phyloP scores from a whole-genome alignment of 1,284 basidiomycete species.

The Phellinidium pouzarii region DNA sequence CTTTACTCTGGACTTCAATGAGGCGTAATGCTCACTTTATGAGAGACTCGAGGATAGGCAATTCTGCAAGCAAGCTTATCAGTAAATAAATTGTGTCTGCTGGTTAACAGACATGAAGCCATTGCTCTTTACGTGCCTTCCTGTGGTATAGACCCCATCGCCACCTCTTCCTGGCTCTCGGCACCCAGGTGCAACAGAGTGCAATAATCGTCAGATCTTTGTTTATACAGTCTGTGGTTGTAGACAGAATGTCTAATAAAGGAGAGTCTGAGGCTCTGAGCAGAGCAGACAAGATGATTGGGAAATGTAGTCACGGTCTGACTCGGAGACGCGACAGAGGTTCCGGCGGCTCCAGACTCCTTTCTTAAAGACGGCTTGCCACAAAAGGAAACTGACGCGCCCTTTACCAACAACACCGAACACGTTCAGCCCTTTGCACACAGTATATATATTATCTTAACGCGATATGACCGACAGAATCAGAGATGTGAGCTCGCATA shows the following conservation, averaged over 20 bases:
- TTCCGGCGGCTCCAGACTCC: neutral
- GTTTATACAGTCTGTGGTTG: neutral
- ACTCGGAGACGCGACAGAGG: neutral
- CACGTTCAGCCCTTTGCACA: neutral
- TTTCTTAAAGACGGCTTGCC: neutral
- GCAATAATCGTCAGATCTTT: constrained; percentile 32
- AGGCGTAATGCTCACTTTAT: constrained; percentile 73
- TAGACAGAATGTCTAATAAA: neutral
- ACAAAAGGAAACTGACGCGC: constrained; percentile 4
- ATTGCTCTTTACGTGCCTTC: constrained; percentile 46
- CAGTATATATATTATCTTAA: neutral
- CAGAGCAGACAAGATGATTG: neutral
- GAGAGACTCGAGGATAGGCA: constrained; percentile 91
- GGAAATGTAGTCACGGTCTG: neutral
- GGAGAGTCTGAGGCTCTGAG: neutral
- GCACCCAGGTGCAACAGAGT: too few species aligned
- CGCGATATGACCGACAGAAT: constrained; percentile 49
- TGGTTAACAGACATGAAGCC: constrained; percentile 14
- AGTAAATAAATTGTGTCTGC: constrained; percentile 21
- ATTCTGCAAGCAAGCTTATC: constrained; percentile 45
- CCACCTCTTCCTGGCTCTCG: too few species aligned
- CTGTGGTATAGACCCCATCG: constrained; percentile 61
- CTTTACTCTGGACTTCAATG: constrained; percentile 3
- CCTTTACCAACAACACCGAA: constrained; percentile 14
- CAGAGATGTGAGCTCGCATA: constrained; percentile 48